A percentile compares a stretch with the other conserved stretches of the same genome.
Conservation (phyloP, 306 rosid genomes). For the Herpetospermum pedunculosum region DNA sequence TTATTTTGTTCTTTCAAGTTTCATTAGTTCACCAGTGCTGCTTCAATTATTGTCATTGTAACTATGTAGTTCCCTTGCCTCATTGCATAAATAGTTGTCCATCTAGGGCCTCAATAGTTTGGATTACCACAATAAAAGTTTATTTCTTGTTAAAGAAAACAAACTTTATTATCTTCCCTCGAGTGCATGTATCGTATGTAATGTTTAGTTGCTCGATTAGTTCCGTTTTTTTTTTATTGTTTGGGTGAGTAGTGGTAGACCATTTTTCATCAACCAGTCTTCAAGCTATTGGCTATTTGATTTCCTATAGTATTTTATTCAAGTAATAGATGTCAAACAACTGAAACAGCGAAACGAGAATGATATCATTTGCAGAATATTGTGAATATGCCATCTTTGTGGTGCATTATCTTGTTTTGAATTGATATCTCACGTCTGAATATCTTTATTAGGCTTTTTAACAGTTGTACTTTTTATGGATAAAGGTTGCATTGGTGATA, state of each 20-base stretch:
- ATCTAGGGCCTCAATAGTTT: background rate
- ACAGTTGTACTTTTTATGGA: slow-evolving; percentile 14
- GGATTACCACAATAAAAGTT: background rate
- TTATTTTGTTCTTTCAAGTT: slow-evolving; percentile 13
- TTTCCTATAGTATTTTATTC: background rate
- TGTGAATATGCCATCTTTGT: background rate
- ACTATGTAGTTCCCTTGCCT: background rate
- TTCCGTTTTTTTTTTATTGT: background rate
- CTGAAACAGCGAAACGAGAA: background rate
- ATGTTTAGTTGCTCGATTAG: background rate
- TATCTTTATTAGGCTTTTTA: background rate
- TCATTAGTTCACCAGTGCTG: slow-evolving; percentile 9
- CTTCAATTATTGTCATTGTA: background rate
- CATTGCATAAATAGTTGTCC: background rate
- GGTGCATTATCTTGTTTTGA: background rate
- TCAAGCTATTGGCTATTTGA: background rate
- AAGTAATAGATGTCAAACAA: background rate
- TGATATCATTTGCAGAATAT: background rate
- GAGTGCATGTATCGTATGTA: background rate
- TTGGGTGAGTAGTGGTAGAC: background rate
- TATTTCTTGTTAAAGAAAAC: background rate
- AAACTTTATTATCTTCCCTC: background rate
- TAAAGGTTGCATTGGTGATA: slow-evolving; percentile 91
- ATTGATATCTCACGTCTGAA: background rate
- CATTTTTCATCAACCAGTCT: background rate